Base-by-base conservation (phyloP, 495 filamentous ascomycete species). In the Penicillium bovifimosum region DNA sequence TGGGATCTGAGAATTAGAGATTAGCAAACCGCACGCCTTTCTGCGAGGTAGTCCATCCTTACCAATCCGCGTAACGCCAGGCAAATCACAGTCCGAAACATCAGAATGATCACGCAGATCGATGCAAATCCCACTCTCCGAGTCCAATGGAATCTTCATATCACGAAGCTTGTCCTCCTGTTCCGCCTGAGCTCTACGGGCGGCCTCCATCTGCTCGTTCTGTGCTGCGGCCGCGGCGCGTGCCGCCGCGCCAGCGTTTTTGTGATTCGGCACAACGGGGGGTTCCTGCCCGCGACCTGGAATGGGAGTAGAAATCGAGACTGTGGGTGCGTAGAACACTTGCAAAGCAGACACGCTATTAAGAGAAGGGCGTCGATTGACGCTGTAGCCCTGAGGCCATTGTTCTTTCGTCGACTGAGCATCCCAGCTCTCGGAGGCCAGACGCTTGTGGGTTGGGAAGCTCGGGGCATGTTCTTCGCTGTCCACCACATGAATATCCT, bases 61-160 rank as follows among this genome's bases (percentile, higher is more conserved):
- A 70, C 72, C 72, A 52, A 72, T 48, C 36, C 71, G 73, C 20
- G 69, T 58, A 9, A 76, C 38, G 9, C 62, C 67, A 46, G 10
- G 16, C 16, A 76, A 58, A 35, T 73, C 72, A 3, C 62, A 41
- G 29, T 81, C 74, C 5, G 73, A 74, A 13, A 72, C 20, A 35
- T 76, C 74, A 13, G 66, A 69, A 33, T 58, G 63, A 53, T 77
- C 75, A 5, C 82, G 80, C 24, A 87, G 56, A n/a, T 85, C 79
- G 58, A 91, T 88, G 9, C 85, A 86, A 49, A 91, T 86, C n/a
- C 86, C 87, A 68, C 86, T 90, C 63, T 90, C 87, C 27, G 81
- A 76, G 61, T 91, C 86, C 51, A 73, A 65, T 14, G 68, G 69
- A 31, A 71, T 53, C 50, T 43, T 68, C 36, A 54, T 50, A n/a